Percentiles rank a stretch among this genome's conserved stretches.
These are phyloP conservation scores for Ambrosiella xylebori DNA, from an alignment of 2,329 filamentous ascomycete species.

Conservation along the genomic window DNA sequence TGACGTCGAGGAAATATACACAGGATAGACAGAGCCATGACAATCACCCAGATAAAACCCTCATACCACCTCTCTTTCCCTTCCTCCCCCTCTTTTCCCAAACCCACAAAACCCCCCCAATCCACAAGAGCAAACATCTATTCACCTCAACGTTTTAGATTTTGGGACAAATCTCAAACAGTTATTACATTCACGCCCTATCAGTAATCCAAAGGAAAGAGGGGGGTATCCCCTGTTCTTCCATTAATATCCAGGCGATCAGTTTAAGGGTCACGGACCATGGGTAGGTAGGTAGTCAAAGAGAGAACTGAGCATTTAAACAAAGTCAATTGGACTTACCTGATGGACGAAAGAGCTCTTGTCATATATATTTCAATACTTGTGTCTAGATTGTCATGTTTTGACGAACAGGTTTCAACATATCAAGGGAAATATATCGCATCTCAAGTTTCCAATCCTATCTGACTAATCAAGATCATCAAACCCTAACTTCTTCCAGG, in stretches of 20 bases:
- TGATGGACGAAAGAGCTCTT: too few species aligned
- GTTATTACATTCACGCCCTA: background rate
- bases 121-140: background rate
- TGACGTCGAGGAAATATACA: too few species aligned
- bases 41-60: background rate
- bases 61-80: background rate
- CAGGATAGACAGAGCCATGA: background rate
- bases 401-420: too few species aligned
- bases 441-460: too few species aligned
- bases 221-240: background rate
- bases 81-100: background rate
- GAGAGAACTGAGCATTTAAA: too few species aligned
- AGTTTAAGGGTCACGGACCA: background rate
- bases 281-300: too few species aligned
- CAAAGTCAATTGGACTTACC: too few species aligned
- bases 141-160: slow-evolving; percentile 1
- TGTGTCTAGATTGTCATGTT: too few species aligned
- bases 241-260: background rate
- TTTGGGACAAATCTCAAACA: slow-evolving; percentile 7
- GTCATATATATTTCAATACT: too few species aligned
- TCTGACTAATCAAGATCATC: too few species aligned
- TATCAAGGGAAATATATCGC: too few species aligned
- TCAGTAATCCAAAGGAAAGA: background rate
- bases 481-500: too few species aligned
- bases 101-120: background rate